Percentiles rank a stretch among this genome's conserved stretches.
phyloP scores from a whole-genome alignment of 208 protist species.

The Trichomonas vaginalis region DNA sequence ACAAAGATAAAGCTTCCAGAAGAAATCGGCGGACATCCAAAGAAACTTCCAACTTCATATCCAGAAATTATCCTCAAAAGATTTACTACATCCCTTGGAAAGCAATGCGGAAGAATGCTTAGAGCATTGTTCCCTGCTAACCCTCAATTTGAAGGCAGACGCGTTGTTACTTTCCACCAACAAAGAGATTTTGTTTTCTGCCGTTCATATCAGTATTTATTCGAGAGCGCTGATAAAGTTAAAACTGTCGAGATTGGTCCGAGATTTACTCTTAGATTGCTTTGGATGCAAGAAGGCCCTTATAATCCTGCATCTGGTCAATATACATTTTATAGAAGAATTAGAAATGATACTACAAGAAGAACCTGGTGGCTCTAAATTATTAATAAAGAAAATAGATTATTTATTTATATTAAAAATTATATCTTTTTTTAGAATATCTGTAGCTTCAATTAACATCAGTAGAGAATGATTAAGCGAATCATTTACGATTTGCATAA shows the following conservation, averaged over 20 bases:
- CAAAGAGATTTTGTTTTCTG: conserved; percentile 74
- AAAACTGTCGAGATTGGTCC: neutral
- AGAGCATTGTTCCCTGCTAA: conserved; percentile 46
- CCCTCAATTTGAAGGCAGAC: conserved; percentile 54
- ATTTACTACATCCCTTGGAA: conserved; percentile 58
- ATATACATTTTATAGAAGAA: conserved; percentile 6
- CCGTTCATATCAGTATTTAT: conserved; percentile 61
- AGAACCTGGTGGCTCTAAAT: neutral
- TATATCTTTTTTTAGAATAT: too few species aligned
- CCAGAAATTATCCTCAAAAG: conserved; percentile 65
- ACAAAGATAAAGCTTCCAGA: conserved; percentile 41
- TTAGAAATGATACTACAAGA: neutral
- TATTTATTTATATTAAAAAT: too few species aligned
- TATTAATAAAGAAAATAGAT: too few species aligned
- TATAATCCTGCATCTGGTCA: neutral
- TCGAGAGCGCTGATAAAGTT: conserved; percentile 25
- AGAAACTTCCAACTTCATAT: conserved; percentile 24
- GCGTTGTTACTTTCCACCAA: conserved; percentile 58
- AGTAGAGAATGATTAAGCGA: too few species aligned
- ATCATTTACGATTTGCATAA: too few species aligned
- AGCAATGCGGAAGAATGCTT: conserved; percentile 44
- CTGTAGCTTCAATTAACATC: too few species aligned
- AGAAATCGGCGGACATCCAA: conserved; percentile 35
- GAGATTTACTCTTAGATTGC: neutral
- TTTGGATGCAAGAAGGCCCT: neutral